phyloP scores from a whole-genome alignment of 2,329 filamentous ascomycete genomes.

The Ascochyta clinopodiicola region DNA sequence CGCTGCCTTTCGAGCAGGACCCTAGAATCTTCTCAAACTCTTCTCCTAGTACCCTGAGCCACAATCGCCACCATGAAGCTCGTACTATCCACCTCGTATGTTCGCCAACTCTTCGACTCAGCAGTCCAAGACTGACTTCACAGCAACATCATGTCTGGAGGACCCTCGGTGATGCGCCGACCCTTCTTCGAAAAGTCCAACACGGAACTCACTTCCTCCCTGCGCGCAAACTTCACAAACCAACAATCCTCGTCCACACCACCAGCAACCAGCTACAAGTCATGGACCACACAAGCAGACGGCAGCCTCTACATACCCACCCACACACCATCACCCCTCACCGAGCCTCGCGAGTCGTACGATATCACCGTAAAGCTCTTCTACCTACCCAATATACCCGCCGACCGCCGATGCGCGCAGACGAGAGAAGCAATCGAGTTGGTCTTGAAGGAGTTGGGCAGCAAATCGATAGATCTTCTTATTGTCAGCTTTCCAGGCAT shows the following conservation, averaged over 20 bases:
- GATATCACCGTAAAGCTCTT: slow-evolving; percentile 97
- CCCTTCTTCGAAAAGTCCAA: slow-evolving; percentile 83
- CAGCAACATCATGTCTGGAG: slow-evolving; percentile 84
- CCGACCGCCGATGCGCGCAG: slow-evolving; percentile 70
- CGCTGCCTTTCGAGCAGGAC: neutral
- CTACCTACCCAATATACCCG: slow-evolving; percentile 76
- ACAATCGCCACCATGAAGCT: slow-evolving; percentile 70
- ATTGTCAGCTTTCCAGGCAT: slow-evolving; percentile 94
- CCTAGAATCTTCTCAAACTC: neutral
- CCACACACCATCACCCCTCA: slow-evolving; percentile 72
- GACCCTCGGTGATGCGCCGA: slow-evolving; percentile 83
- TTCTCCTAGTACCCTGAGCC: too few relatives aligned
- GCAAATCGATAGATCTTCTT: slow-evolving; percentile 80
- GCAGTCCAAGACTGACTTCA: slow-evolving; percentile 36
- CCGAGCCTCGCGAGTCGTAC: slow-evolving; percentile 84
- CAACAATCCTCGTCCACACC: slow-evolving; percentile 67
- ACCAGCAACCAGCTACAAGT: slow-evolving; percentile 50
- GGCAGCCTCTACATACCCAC: slow-evolving; percentile 75
- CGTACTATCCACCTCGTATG: slow-evolving; percentile 85
- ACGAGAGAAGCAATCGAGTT: slow-evolving; percentile 79
- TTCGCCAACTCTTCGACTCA: slow-evolving; percentile 13
- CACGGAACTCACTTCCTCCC: slow-evolving; percentile 86
- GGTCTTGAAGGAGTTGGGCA: slow-evolving; percentile 79
- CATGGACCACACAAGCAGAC: slow-evolving; percentile 70
- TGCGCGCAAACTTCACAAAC: slow-evolving; percentile 81